phyloP scores from a whole-genome alignment of 495 filamentous ascomycete species.

The Aspergillus mulundensis region DNA sequence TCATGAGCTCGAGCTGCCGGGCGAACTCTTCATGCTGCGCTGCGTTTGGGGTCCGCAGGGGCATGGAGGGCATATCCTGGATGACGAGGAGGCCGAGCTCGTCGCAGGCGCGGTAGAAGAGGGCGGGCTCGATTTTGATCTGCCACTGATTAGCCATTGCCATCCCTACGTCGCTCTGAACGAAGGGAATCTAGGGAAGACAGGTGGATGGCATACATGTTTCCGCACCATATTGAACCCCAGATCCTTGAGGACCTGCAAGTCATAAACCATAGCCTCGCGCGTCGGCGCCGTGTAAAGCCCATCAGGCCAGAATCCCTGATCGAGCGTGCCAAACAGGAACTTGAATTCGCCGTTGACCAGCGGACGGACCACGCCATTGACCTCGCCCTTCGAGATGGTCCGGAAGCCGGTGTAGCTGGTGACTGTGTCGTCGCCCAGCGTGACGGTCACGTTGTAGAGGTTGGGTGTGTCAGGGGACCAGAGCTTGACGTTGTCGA shows the following conservation, averaged over 20 bases:
- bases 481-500: conserved; percentile 53
- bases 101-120: conserved; percentile 64
- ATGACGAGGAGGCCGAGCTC: conserved; percentile 59
- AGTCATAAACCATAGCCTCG: conserved; percentile 64
- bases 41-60: conserved; percentile 38
- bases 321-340: conserved; percentile 63
- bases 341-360: conserved; percentile 63
- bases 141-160: background rate
- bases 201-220: conserved; percentile 43
- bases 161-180: no score
- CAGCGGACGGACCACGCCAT: conserved; percentile 57
- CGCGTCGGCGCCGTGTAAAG: conserved; percentile 55
- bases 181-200: background rate
- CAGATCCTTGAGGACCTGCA: conserved; percentile 54
- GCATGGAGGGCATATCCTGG: conserved; percentile 65
- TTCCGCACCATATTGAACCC: conserved; percentile 68
- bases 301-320: conserved; percentile 69
- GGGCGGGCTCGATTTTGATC: conserved; percentile 64
- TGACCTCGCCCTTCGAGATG: conserved; percentile 45
- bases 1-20: conserved; percentile 56
- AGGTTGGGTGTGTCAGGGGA: conserved; percentile 56
- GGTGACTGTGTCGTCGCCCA: conserved; percentile 50
- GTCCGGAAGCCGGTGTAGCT: conserved; percentile 70
- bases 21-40: conserved; percentile 56
- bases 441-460: conserved; percentile 56